Base-by-base conservation (phyloP, 2,329 filamentous ascomycete genomes). In the Alternaria gaisen region DNA sequence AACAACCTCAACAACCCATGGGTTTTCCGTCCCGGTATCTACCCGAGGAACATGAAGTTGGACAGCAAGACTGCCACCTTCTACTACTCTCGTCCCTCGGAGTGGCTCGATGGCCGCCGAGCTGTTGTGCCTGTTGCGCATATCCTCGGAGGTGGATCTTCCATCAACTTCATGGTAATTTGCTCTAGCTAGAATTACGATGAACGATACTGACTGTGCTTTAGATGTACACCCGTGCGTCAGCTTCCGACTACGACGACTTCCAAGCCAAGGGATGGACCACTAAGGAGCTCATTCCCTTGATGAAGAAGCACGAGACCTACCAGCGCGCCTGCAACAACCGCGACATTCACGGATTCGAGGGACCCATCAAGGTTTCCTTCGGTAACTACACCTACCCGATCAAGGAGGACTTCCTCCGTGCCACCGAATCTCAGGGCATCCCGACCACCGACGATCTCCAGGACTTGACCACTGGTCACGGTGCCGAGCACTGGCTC, bases 21-120 rank as follows among this genome's bases (percentile, higher is more conserved):
- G 84, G 90, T 93, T 12, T 92, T 86, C 80, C 87, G 90, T 6
- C 90, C 90, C 3, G 90, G 89, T 56, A 90, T 93, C 76, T 93
- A 90, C 79, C 91, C 90, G n/a, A 82, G 84, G 46, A 93, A 93
- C 80, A 92, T 91, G 90, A 88, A 92, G 79, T 76, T 92, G 61
- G 90, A 92, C 83, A 92, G 90, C 69, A 93, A 92, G 83, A 92
- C 90, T 32, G 91, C 91, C 34, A 90, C 90, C 0, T 94, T 94
- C 79, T 94, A 94, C 75, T 88, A 93, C 77, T 93, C 90, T 48
- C 85, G 88, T 41, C 90, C 90, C 16, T 92, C 90, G 0, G 87
- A 91, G 77, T 90, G 87, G 83, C 86, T 94, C 26, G 86, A 85
- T 67, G 90, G 90, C 16, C 85, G 90, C 46, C 87, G 87, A 72